These are phyloP conservation scores for Evansstolkia leycettana DNA, from an alignment of 495 filamentous ascomycete species.

Conservation along the genomic window DNA sequence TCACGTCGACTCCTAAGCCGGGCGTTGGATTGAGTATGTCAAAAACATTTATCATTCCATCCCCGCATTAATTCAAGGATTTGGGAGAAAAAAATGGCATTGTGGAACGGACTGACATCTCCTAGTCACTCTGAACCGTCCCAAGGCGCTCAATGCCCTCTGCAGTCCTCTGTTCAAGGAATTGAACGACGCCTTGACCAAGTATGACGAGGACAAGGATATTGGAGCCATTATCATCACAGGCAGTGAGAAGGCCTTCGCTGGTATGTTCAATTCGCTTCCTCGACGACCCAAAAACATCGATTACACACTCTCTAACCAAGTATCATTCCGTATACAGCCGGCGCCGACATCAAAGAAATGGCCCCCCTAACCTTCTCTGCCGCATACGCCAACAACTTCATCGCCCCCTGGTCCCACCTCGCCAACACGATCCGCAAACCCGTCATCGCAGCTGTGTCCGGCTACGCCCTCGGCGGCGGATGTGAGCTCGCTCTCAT, in stretches of 20 bases:
- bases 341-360: constrained; percentile 97
- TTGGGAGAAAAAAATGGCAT: no score
- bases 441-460: constrained; percentile 86
- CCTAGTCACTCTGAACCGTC: constrained; percentile 85
- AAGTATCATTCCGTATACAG: constrained; percentile 18
- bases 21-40: constrained; percentile 76
- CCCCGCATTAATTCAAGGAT: no score
- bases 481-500: constrained; percentile 98
- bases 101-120: background rate
- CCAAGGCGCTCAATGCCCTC: constrained; percentile 89
- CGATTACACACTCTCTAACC: background rate
- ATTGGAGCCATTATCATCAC: constrained; percentile 77
- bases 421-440: constrained; percentile 74
- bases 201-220: constrained; percentile 55
- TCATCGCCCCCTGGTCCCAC: constrained; percentile 87
- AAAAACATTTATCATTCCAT: background rate
- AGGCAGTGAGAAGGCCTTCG: constrained; percentile 78
- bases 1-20: constrained; percentile 69
- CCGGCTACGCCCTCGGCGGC: constrained; percentile 86
- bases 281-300: background rate
- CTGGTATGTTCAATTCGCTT: constrained; percentile 27
- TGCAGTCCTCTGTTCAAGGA: constrained; percentile 78
- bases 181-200: constrained; percentile 68
- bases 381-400: constrained; percentile 70
- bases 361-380: constrained; percentile 87